Evolutionary conservation across 345 rosid species (phyloP).

Genomic region (Rhizophora apiculata): DNA sequence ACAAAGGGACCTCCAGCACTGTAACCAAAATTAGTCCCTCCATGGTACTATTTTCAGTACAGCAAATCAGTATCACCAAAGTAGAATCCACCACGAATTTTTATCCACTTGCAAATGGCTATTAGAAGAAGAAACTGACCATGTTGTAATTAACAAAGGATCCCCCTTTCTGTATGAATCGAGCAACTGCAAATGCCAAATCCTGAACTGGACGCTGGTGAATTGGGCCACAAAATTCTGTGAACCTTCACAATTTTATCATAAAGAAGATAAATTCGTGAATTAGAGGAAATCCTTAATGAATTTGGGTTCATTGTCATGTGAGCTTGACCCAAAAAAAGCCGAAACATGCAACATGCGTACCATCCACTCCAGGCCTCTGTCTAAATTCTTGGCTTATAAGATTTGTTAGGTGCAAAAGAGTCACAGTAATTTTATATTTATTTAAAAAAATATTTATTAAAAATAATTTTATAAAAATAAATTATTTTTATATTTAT

Average conservation of each 20-base stretch:
- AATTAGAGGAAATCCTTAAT: not conserved
- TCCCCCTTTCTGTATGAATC: slow-evolving; percentile 96
- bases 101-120: not conserved
- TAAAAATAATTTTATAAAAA: too few relatives aligned
- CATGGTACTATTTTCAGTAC: slow-evolving; percentile 69
- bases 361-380: slow-evolving; percentile 99
- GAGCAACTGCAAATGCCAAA: slow-evolving; percentile 94
- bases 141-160: slow-evolving; percentile 94
- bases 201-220: slow-evolving; percentile 96
- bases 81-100: not conserved
- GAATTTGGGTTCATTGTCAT: not conserved
- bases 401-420: slow-evolving; percentile 89
- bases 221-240: slow-evolving; percentile 90
- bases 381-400: slow-evolving; percentile 95
- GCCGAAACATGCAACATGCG: slow-evolving; percentile 2
- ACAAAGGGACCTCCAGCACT: slow-evolving; percentile 98
- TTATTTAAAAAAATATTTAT: too few relatives aligned
- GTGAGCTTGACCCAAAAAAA: slow-evolving; percentile 8
- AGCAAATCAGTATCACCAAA: slow-evolving; percentile 8
- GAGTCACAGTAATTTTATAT: slow-evolving; percentile 93
- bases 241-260: slow-evolving; percentile 52
- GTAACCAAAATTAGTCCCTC: slow-evolving; percentile 98
- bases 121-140: slow-evolving; percentile 38
- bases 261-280: not conserved
- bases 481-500: too few relatives aligned